Base-by-base conservation (phyloP, 2,329 filamentous ascomycete species). In the Coniochaeta sp. region DNA sequence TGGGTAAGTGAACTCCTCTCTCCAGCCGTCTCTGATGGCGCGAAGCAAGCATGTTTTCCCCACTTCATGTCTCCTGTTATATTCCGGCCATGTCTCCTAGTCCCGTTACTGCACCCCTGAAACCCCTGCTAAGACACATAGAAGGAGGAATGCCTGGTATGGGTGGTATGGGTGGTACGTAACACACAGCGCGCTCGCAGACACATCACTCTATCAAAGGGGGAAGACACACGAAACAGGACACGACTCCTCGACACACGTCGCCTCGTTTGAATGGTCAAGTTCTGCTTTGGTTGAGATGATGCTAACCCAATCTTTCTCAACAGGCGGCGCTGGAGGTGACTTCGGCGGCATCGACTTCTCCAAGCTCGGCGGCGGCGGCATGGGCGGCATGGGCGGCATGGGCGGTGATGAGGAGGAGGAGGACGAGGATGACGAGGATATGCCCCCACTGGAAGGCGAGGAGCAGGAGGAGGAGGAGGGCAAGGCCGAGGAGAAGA, bases 261-360 rank as follows among this genome's bases (percentile, higher is more conserved):
- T 8, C 54, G 14, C 17, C 28, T 38, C 26, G 24, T 30, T 30
- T 10, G 26, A 12, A 52, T 52, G 34, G 54, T 32, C 38, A 38
- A 38, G 54, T 56, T 56, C 2, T 34, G 6, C 30, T 4, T 3
- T 34, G 17, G 17, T n/a, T 10, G 8, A 40, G 57, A 65, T 66
- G 61, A 67, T 64, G 69, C 63, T 54, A 24, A 52, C 47, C 30
- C 24, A n/a, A 30, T 30, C 55, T 54, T 50, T 26, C 40, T 56
- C 61, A n/a, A 57, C 58, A 40, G 62, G 62, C 58, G 47, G 47
- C 83, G 84, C 63, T 52, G 47, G 47, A 24, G 87, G 86, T 66
- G 90, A 91, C 75, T 91, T 95, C 65, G 87, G 89, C 69, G 90
- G 90, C 69, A 95, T 96, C 72, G 92, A 96, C 78, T 96, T 96